Percentiles rank a stretch among this genome's conserved stretches.
Conservation (phyloP, 192 early-diverging fungal species). For the Pecoramyces ruminantium region DNA sequence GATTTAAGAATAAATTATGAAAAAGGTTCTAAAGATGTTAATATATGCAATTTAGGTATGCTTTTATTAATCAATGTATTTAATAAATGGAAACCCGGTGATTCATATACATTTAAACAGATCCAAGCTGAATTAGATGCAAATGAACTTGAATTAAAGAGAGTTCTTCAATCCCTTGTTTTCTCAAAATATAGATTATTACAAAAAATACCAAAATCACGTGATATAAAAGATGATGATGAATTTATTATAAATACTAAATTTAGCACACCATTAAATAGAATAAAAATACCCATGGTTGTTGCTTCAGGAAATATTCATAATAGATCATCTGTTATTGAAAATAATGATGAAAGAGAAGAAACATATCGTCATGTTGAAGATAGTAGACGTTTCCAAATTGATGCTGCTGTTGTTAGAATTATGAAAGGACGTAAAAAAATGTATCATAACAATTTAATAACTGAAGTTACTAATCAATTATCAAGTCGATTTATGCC, state of each 20-base stretch:
- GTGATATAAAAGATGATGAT: not conserved
- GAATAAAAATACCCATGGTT: not conserved
- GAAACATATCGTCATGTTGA: constrained; percentile 73
- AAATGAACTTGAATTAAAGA: not conserved
- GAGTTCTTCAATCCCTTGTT: not conserved
- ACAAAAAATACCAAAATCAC: not conserved
- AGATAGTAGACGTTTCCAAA: constrained; percentile 69
- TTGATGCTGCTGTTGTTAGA: constrained; percentile 88
- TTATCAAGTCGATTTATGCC: constrained; percentile 66
- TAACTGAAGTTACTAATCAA: constrained; percentile 67
- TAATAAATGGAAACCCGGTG: not conserved
- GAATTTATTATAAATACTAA: not conserved
- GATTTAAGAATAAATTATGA: constrained; percentile 58
- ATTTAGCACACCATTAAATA: not conserved
- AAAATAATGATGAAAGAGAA: constrained; percentile 56
- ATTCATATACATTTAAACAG: not conserved
- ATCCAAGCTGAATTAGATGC: not conserved
- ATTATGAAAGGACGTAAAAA: constrained; percentile 90
- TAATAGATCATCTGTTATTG: constrained; percentile 3
- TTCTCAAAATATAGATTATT: not conserved
- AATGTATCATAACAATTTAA: constrained; percentile 73
- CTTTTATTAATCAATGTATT: not conserved
- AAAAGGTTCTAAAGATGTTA: constrained; percentile 15
- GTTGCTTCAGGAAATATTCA: not conserved
- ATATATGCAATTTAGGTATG: constrained; percentile 1